Evolutionary conservation across 139 green algal species (phyloP), one percentile per base, ranked within the genome.

Genomic region (Chlamydomonas schloesseri): DNA sequence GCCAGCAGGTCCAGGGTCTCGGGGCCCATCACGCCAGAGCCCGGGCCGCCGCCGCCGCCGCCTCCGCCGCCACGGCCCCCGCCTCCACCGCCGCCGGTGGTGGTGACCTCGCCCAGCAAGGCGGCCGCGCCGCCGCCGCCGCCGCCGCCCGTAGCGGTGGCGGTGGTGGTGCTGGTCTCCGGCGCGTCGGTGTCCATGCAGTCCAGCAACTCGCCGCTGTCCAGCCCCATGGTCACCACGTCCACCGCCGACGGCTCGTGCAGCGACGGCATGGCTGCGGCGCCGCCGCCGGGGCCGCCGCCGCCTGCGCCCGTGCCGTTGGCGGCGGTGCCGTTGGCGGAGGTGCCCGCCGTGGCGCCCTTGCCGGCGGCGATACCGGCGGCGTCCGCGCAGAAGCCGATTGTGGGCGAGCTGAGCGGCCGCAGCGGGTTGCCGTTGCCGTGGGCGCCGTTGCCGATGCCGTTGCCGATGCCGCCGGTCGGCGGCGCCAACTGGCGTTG

Each of bases 211-310:
- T 75, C 47, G 2, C 67, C 79, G 5, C 20, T 42, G 50, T 85
- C 79, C 47, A 85, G 67, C 0, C 79, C 79, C 79, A 85, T 85
- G 37, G 79, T 85, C 47, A 85, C 79, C 65, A 85, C 79, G 33
- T 85, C 79, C 29, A 85, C 79, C 23, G 42, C 29, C n/a, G 29
- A 13, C 1, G 79, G 79, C n/a, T 50, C 64, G 1, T 28, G 37
- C 64, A 84, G n/a, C 21, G 78, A 75, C 23, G 60, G 24, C 60
- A 11, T 24, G n/a, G 60, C 57, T 3, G 53, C 50, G 60, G 57
- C 76, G 2, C 31, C 33, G 6, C 37, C 46, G 55, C 47, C 20
- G 26, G 33, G 37, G 10, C 62, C 78, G 78, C 78, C 78, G 76
- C 42, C 62, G n/a, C 64, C 64, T 28, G 3, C 29, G 34, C 11